Base-by-base conservation (phyloP, 2,329 filamentous ascomycete genomes). In the Fusarium sp. region DNA sequence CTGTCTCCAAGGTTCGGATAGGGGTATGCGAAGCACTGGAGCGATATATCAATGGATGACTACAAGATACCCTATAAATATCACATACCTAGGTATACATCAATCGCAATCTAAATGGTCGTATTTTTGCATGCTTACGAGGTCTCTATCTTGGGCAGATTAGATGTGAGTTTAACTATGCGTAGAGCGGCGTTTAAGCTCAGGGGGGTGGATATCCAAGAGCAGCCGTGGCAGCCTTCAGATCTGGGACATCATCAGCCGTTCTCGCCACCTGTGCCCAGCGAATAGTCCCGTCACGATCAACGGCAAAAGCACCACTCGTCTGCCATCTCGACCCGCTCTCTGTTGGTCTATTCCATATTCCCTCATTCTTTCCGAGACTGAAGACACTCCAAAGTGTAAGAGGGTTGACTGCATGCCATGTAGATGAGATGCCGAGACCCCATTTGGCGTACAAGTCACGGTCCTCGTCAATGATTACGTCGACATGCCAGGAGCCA, bases 311-410 rank as follows among this genome's bases (percentile, higher is more conserved):
- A 27, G 85, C 86, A 27, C 90, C 90, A 43, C 85, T 82, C 25
- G 80, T 90, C 82, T 93, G 90, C 90, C 90, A 93, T 51, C 88
- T 78, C 66, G 79, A 87, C 37, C 90, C 90, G 73, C 86, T 90
- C 77, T 90, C 87, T 4, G 87, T 89, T 4, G 87, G 82, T 23
- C 86, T 78, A 74, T 90, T 90, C 84, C 86, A 90, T 66, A 92
- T 90, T 15, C 87, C 84, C 74, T 92, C 88, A 47, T 85, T 79
- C 63, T 82, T 85, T 14, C 85, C 87, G 25, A 92, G 78, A 56
- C 80, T 84, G 62, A 86, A 86, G 3, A 85, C 83, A n/a, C 80
- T 82, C 72, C 83, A 87, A 58, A 92, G 66, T n/a, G 84, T 82
- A 53, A 81, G 74, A 1, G 88, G 89, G 54, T 82, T 86, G 17